Evolutionary conservation across 2,329 filamentous ascomycete genomes (phyloP), one percentile per base, ranked within the genome.

Genomic region (Fusarium euwallaceae): DNA sequence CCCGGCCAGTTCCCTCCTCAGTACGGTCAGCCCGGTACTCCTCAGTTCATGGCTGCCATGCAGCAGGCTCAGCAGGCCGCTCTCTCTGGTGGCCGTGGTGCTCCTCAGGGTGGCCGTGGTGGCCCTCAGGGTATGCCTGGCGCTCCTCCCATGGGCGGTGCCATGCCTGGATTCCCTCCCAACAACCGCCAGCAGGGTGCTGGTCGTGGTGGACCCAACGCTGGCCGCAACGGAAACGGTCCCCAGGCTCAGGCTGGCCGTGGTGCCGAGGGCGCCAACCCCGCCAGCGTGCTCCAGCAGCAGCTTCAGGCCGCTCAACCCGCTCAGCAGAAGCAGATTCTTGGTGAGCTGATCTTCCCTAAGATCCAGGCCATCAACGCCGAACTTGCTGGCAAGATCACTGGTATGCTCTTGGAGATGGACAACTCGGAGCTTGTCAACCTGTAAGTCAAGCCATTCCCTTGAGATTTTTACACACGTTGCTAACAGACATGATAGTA

Each of bases 371-470:
- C 91, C 78, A 92, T 98, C 86, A 97, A 99, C 88, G 94, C 95
- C 70, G 95, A 98, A 80, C 90, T 99, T 81, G 97, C 97, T 73
- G 97, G 97, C 83, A 99, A 99, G 92, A 98, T 99, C 85, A 99
- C 97, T 72, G 97, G 97, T 87, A 99, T 99, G 97, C 93, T 99
- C 80, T 87, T 99, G 80, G 97, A 99, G 91, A 99, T 99, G 97
- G 97, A 98, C 81, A 98, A 98, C 86, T 84, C 89, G 67, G 97
- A 99, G 88, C 89, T 99, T 80, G 90, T 99, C 82, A 94, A 94
- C 86, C 91, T 99, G 94, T 98, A 93, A 94, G 95, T 94, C 36
- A 14, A 29, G 8, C 4, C 11, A 24, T 36, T 56, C 16, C 34
- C 34, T 70, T 53, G 66, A 24, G 60, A 10, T 62, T 59, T 68